Evolutionary conservation across 108 stramenopile species (phyloP).

Genomic region (Pseudonitzschia delicatissima): DNA sequence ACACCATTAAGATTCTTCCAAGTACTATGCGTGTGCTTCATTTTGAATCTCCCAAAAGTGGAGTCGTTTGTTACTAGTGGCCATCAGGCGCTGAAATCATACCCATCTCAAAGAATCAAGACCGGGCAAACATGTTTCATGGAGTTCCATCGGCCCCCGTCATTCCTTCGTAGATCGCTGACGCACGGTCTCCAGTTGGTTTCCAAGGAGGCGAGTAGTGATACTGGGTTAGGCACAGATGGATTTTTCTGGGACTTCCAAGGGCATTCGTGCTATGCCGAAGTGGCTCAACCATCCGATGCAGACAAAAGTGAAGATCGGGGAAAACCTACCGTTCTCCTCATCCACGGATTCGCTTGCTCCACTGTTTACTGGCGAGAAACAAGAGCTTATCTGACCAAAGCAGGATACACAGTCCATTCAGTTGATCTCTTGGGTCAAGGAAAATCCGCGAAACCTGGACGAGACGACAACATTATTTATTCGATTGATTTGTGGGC

Average conservation of each 20-base stretch:
- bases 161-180: no score
- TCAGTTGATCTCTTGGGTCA: conserved; percentile 62
- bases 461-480: conserved; percentile 21
- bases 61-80: no score
- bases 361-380: conserved; percentile 65
- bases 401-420: conserved; percentile 60
- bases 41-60: no score
- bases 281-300: neutral
- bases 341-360: conserved; percentile 68
- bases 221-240: no score
- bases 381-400: conserved; percentile 33
- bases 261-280: conserved; percentile 24
- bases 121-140: no score
- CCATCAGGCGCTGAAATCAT: no score
- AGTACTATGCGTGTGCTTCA: no score
- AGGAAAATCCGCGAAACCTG: conserved; percentile 57
- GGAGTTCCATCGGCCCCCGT: no score
- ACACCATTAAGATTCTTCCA: no score
- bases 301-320: neutral
- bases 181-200: no score
- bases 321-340: conserved; percentile 36
- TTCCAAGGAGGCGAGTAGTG: no score
- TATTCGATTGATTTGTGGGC: conserved; percentile 73
- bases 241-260: conserved; percentile 22
- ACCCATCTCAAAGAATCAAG: no score